These are phyloP conservation scores for Mycena pura DNA, from an alignment of 768 basidiomycete genomes.

Conservation along the genomic window DNA sequence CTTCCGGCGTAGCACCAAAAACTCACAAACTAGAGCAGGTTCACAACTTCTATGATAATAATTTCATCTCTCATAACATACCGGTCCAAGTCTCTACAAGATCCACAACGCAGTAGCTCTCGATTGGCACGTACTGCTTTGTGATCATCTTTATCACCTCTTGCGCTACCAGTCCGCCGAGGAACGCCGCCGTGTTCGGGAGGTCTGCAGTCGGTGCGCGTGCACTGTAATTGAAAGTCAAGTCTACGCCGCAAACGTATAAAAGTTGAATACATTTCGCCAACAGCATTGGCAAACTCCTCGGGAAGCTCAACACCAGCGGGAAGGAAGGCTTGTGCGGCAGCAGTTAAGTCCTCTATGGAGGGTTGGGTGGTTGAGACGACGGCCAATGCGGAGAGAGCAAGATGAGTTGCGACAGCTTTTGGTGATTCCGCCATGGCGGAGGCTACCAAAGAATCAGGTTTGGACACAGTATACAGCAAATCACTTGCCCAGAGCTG, in stretches of 20 bases:
- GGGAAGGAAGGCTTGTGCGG: constrained; percentile 59
- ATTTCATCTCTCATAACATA: constrained; percentile 44
- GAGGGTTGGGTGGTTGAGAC: constrained; percentile 46
- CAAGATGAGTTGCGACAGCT: constrained; percentile 72
- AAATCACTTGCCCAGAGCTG: constrained; percentile 52
- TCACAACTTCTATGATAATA: too few species aligned
- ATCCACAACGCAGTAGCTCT: constrained; percentile 86
- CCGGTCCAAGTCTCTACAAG: constrained; percentile 83
- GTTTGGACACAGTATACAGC: too few species aligned
- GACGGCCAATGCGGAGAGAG: constrained; percentile 66
- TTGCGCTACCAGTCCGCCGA: constrained; percentile 94
- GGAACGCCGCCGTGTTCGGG: constrained; percentile 91
- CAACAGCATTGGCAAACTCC: constrained; percentile 64
- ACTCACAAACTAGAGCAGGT: too few species aligned
- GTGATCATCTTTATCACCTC: constrained; percentile 98
- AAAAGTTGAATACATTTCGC: constrained; percentile 73
- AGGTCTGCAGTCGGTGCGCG: constrained; percentile 85
- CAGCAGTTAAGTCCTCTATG: constrained; percentile 57
- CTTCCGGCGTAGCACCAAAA: too few species aligned
- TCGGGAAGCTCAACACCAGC: constrained; percentile 57
- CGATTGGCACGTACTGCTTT: constrained; percentile 91
- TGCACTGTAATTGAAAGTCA: constrained; percentile 53
- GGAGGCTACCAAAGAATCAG: too few species aligned
- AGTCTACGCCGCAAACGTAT: background rate
- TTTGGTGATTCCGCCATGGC: constrained; percentile 52